Conservation (phyloP, 108 stramenopile genomes). For the Skeletonema grethae region DNA sequence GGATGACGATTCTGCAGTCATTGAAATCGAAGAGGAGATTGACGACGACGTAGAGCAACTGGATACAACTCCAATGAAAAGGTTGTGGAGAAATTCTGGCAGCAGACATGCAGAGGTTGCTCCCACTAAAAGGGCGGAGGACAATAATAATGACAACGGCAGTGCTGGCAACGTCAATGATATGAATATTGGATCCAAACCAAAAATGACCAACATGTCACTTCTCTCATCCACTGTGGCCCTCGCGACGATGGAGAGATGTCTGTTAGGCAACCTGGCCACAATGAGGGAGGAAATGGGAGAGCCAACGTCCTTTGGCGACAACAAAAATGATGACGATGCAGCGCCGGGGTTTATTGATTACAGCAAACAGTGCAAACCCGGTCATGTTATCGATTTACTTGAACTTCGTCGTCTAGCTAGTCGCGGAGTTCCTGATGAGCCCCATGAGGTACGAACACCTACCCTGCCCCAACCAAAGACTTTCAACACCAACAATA, state of each 20-base stretch:
- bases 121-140: not conserved
- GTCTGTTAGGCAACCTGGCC: conserved; percentile 22
- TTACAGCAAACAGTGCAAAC: conserved; percentile 42
- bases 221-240: conserved; percentile 39
- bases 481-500: not conserved
- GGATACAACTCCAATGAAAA: not conserved
- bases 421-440: conserved; percentile 63
- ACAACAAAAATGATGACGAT: not conserved
- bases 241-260: conserved; percentile 35
- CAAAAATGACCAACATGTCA: conserved; percentile 32
- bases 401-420: conserved; percentile 59
- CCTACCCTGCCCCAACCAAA: not conserved
- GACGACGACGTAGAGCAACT: not conserved
- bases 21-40: conserved; percentile 2
- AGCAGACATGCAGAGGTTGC: not conserved
- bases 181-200: conserved; percentile 11
- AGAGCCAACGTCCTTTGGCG: not conserved
- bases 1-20: not conserved
- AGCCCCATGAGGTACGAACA: conserved; percentile 36
- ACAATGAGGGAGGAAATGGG: conserved; percentile 1
- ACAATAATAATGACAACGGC: not conserved
- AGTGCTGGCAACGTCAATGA: not conserved
- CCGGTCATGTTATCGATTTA: conserved; percentile 60
- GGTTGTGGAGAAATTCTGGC: not conserved
- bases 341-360: conserved; percentile 6